Percentiles rank a stretch among this genome's conserved stretches.
These are phyloP conservation scores for Rhodotorula glutinis DNA, from an alignment of 1,284 basidiomycete species.

Conservation along the genomic window DNA sequence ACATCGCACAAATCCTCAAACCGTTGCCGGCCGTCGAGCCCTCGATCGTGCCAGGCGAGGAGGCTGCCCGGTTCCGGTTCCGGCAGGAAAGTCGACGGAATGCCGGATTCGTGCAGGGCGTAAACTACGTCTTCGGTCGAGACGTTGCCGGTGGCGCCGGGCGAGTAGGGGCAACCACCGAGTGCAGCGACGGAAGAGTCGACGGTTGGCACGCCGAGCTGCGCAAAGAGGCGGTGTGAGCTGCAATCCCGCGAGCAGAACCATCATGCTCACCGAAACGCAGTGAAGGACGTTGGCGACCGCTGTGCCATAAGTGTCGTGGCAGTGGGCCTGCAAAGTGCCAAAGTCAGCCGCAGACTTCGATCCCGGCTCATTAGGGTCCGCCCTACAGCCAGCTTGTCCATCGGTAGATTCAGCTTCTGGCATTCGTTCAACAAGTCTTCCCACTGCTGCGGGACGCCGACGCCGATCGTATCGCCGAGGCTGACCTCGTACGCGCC, in stretches of 20 bases:
- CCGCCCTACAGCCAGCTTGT: conserved; percentile 65
- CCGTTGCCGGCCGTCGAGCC: not conserved
- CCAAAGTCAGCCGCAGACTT: too few relatives aligned
- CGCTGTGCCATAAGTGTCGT: conserved; percentile 86
- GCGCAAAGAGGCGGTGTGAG: not conserved
- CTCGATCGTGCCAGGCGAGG: conserved; percentile 36
- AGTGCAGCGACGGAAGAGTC: conserved; percentile 73
- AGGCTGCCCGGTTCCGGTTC: conserved; percentile 27
- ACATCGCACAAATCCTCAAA: conserved; percentile 66
- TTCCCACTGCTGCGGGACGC: conserved; percentile 66
- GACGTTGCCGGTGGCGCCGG: conserved; percentile 90
- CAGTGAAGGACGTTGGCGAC: conserved; percentile 52
- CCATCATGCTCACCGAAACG: conserved; percentile 21
- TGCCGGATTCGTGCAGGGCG: conserved; percentile 64
- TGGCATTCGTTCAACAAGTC: conserved; percentile 68
- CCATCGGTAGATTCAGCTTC: conserved; percentile 58
- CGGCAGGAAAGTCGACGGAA: conserved; percentile 62
- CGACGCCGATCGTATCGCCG: conserved; percentile 87
- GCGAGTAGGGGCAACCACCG: conserved; percentile 92
- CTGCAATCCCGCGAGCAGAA: not conserved
- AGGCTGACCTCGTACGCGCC: conserved; percentile 91
- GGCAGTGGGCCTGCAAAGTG: conserved; percentile 62
- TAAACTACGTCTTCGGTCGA: conserved; percentile 73
- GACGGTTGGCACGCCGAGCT: conserved; percentile 54
- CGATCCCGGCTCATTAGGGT: too few relatives aligned